phyloP scores from a whole-genome alignment of 139 green algal species.

The Dunaliella sp. region DNA sequence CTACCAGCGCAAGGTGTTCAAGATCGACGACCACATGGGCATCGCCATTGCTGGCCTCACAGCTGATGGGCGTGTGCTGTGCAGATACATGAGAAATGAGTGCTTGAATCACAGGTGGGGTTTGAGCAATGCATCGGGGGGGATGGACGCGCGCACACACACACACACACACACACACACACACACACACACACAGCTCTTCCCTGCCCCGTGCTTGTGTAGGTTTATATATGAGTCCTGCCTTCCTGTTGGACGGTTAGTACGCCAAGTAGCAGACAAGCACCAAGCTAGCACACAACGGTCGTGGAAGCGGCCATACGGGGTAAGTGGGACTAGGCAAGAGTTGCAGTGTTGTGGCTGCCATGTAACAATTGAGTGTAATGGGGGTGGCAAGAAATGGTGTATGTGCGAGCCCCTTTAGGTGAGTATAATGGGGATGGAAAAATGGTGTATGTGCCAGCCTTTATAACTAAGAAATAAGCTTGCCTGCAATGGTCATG shows the following conservation, averaged over 20 bases:
- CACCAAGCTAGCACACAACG: slow-evolving; percentile 64
- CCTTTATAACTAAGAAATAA: no score
- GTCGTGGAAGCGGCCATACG: slow-evolving; percentile 93
- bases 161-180: background rate
- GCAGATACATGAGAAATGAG: slow-evolving; percentile 95
- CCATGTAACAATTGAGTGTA: no score
- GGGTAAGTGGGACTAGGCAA: no score
- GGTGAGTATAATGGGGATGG: no score
- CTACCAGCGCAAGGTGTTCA: slow-evolving; percentile 92
- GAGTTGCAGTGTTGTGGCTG: no score
- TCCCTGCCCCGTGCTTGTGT: slow-evolving; percentile 24
- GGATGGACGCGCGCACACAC: background rate
- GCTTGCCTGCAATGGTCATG: no score
- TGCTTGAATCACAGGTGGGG: slow-evolving; percentile 89
- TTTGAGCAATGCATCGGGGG: background rate
- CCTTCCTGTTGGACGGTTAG: slow-evolving; percentile 83
- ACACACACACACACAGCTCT: background rate
- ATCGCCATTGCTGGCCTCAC: slow-evolving; percentile 93
- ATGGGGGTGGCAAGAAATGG: no score
- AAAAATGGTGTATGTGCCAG: no score
- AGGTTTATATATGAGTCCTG: slow-evolving; percentile 92
- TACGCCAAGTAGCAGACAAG: slow-evolving; percentile 91
- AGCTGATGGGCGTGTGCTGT: slow-evolving; percentile 91
- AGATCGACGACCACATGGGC: slow-evolving; percentile 98
- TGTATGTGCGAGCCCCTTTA: no score